A percentile compares a stretch with the other conserved stretches of the same genome.
These are phyloP conservation scores for Rhodosporidiobolus sp. DNA, from an alignment of 768 basidiomycete genomes.

Conservation along the genomic window DNA sequence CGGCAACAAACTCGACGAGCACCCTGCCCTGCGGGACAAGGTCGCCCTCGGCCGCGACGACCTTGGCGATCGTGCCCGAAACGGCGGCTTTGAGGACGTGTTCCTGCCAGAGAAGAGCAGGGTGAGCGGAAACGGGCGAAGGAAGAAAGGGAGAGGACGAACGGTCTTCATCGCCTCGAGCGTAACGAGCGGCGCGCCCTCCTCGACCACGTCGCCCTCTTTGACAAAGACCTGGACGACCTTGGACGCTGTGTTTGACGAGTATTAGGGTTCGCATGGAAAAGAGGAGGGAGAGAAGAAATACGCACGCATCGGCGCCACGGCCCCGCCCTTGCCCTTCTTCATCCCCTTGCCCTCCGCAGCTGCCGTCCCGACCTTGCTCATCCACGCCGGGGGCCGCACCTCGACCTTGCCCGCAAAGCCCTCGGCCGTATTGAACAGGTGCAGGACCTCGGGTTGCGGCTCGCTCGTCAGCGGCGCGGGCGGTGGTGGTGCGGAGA, in stretches of 20 bases:
- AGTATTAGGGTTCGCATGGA: not conserved
- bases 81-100: conserved; percentile 72
- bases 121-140: not conserved
- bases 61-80: conserved; percentile 65
- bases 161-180: conserved; percentile 94
- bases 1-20: conserved; percentile 56
- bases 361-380: conserved; percentile 4
- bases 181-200: conserved; percentile 74
- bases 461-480: not conserved
- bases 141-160: not conserved
- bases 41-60: conserved; percentile 78
- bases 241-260: conserved; percentile 48
- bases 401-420: conserved; percentile 31
- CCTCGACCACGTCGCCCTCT: conserved; percentile 72
- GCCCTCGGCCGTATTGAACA: conserved; percentile 30
- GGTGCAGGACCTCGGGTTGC: conserved; percentile 12
- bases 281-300: too few relatives aligned
- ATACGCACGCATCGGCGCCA: conserved; percentile 63
- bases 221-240: conserved; percentile 82
- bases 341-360: not conserved
- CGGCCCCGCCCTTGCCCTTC: conserved; percentile 54
- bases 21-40: conserved; percentile 87
- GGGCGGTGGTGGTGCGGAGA: conserved; percentile 7
- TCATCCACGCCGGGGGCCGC: conserved; percentile 37
- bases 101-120: conserved; percentile 51